Evolutionary conservation across 2,329 filamentous ascomycete species (phyloP), one percentile per base, ranked within the genome.

Genomic region (Ramularia collo-cygni): DNA sequence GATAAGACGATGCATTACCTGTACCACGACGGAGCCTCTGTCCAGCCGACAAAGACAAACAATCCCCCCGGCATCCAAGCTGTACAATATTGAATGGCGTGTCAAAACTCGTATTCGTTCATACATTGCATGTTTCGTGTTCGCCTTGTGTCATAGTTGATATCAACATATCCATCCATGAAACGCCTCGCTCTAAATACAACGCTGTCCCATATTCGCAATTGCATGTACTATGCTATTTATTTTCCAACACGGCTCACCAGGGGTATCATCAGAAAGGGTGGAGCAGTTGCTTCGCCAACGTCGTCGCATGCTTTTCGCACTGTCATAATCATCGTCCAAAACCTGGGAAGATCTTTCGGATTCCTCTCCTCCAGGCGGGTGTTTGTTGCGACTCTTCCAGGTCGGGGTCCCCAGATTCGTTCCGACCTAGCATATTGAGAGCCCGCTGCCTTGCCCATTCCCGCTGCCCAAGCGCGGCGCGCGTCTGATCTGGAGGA

Each of bases 391-490:
- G 43, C 28, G 39, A 37, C 41, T 60, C 55, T 26, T 59, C 57
- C 4, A 42, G 52, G 12, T 59, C 58, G 4, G 55, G 53, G 42
- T 59, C 54, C 1, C 35, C 37, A 4, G 56, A 52, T 12, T 53
- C 47, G 14, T 42, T 44, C 8, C 31, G 31, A 6, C 66, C 67
- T 4, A 70, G 57, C 51, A 71, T 59, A 8, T 61, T 54, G n/a
- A 68, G 44, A 8, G 68, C 67, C 32, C 68, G 57, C 43, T 67
- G 63, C 4, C 66, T 60, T 4, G 67, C 66, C 66, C 68, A 69
- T 42, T 70, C 66, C 37, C 66, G 52, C 28, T 66, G 57, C 24
- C 61, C 57, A 2, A 45, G 36, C 6, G 44, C 48, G 6, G 46
- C 30, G 12, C 41, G 44, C 27, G 51, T 46, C 27, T 49, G 45